Evolutionary conservation across 495 filamentous ascomycete species (phyloP), one percentile per base, ranked within the genome.

Genomic region (Penicillium paxilli): DNA sequence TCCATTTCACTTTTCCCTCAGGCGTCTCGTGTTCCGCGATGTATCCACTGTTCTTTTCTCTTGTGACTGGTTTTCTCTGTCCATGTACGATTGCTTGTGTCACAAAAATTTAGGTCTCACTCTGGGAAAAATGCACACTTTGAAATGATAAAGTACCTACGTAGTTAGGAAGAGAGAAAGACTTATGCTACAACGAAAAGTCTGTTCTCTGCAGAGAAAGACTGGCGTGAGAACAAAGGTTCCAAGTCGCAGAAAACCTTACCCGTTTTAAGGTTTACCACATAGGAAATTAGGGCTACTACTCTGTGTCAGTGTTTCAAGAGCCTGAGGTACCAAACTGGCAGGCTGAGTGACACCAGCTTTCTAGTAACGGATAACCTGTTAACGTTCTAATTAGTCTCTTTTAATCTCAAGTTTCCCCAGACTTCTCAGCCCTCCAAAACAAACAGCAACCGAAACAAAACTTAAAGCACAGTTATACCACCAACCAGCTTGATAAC

Each of bases 401-500:
- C 3, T 48, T 20, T 32, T 21, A 19, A 21, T 6, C 17, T 48
- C 26, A 24, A 7, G 78, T 80, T 1, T 41, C 16, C 9, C 16
- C 5, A 20, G 5, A 41, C 38, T 41, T 11, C 20, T 21, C 38
- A 41, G 12, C 5, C 38, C 38, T 32, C 73, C 72, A 1, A 58
- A 49, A 38, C 67, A 66, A 17, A 83, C 58, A 2, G 60, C 42
- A 35, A 71, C 55, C 2, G 73, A 69, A 9, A 71, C 41, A n/a
- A 77, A 51, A 38, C 68, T 70, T 14, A 65, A 48, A 3, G 63
- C 78, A 66, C 80, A 82, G 30, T 66, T 66, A 42, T 72, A 69
- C 80, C 81, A 84, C 62, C 80, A 84, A 5, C 67, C 68, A 14
- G 72, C 77, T 11, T 71, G 65, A 62, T 83, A 86, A 12, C 82